phyloP scores from a whole-genome alignment of 169 alveolate species.

The Babesia bovis region DNA sequence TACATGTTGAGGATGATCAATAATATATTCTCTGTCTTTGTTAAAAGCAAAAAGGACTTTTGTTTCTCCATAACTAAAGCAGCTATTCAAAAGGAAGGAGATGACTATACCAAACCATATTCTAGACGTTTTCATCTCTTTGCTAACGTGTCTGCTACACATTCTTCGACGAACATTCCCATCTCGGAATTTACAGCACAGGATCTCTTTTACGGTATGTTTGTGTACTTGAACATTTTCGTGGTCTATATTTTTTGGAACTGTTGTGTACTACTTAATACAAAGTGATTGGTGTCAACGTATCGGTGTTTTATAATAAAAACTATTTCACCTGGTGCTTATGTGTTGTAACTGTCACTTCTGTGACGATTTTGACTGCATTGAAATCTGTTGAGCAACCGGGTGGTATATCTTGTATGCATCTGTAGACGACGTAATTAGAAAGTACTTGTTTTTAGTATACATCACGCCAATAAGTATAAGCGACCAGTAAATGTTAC shows the following conservation, averaged over 20 bases:
- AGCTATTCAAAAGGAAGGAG: not conserved
- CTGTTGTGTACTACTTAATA: too few relatives aligned
- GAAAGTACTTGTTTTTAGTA: too few relatives aligned
- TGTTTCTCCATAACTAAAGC: slow-evolving; percentile 35
- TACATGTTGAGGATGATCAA: slow-evolving; percentile 21
- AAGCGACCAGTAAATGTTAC: too few relatives aligned
- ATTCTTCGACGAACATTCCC: slow-evolving; percentile 14
- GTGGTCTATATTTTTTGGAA: too few relatives aligned
- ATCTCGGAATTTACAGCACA: not conserved
- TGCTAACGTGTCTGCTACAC: slow-evolving; percentile 25
- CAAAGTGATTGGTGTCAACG: not conserved
- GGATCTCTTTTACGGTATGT: slow-evolving; percentile 31
- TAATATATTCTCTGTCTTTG: slow-evolving; percentile 2
- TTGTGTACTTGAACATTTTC: too few relatives aligned
- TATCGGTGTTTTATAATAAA: not conserved
- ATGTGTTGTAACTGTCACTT: too few relatives aligned
- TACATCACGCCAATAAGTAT: too few relatives aligned
- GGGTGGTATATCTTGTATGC: too few relatives aligned
- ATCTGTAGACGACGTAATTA: too few relatives aligned
- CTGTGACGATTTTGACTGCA: too few relatives aligned
- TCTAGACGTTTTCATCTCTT: slow-evolving; percentile 18
- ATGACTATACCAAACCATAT: slow-evolving; percentile 2
- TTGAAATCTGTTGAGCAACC: too few relatives aligned
- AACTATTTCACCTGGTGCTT: too few relatives aligned
- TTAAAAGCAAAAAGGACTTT: slow-evolving; percentile 7